Percentiles rank a stretch among this genome's conserved stretches.
Evolutionary conservation across 2,329 filamentous ascomycete species (phyloP).

Genomic region (Paracamarosporium sp.): DNA sequence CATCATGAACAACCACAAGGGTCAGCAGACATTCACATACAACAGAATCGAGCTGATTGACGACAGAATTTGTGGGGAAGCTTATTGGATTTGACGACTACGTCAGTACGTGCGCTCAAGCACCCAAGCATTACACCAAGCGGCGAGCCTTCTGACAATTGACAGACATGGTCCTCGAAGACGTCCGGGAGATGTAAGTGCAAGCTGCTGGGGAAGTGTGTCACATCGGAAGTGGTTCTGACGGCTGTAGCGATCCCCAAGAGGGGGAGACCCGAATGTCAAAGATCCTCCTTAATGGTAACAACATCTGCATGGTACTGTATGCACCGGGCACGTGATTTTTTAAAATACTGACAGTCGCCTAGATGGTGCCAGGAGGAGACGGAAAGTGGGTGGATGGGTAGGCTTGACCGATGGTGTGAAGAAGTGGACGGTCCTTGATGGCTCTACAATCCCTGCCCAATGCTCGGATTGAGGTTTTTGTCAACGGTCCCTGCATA

Average conservation of each 20-base stretch:
- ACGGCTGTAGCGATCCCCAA: conserved; percentile 74
- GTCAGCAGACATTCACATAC: conserved; percentile 54
- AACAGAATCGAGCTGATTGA: conserved; percentile 9
- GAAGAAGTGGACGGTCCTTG: conserved; percentile 8
- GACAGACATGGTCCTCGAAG: conserved; percentile 97
- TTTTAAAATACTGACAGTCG: background rate
- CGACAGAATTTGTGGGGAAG: conserved; percentile 89
- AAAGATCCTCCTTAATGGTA: conserved; percentile 95
- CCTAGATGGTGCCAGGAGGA: conserved; percentile 44
- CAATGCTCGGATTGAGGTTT: background rate
- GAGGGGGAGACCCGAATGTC: conserved; percentile 87
- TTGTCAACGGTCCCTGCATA: background rate
- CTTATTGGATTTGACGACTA: conserved; percentile 98
- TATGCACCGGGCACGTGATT: background rate
- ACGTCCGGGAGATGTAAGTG: conserved; percentile 92
- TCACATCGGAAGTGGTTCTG: conserved; percentile 9
- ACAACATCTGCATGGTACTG: conserved; percentile 98
- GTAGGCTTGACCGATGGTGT: conserved; percentile 22
- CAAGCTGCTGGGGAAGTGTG: background rate
- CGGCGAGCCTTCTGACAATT: conserved; percentile 8
- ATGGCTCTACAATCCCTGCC: background rate
- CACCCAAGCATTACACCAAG: background rate
- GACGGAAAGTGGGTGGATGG: conserved; percentile 37
- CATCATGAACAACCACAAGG: conserved; percentile 99
- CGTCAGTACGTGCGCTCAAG: conserved; percentile 78